These are phyloP conservation scores for Cryptosporidium baileyi DNA, from an alignment of 169 alveolate genomes.

Conservation along the genomic window DNA sequence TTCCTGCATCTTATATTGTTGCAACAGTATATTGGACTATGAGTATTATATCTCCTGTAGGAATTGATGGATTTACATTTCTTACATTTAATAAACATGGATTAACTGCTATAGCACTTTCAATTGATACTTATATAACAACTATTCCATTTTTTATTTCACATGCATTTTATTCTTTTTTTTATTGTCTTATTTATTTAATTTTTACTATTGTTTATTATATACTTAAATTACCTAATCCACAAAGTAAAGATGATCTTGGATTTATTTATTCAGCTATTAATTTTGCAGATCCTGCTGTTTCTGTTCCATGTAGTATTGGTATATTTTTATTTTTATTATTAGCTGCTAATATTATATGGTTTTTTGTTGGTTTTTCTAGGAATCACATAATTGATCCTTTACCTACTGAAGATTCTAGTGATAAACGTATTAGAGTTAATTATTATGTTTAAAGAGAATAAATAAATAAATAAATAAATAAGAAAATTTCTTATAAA, in stretches of 20 bases:
- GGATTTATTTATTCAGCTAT: constrained; percentile 63
- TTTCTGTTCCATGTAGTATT: constrained; percentile 47
- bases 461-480: too few relatives aligned
- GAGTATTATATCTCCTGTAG: constrained; percentile 58
- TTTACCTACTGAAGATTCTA: constrained; percentile 5
- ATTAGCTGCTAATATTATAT: constrained; percentile 17
- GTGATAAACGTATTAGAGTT: constrained; percentile 12
- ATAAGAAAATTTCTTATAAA: background rate
- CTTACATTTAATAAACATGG: constrained; percentile 63
- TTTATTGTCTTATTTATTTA: constrained; percentile 29
- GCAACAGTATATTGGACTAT: constrained; percentile 61
- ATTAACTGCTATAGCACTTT: background rate
- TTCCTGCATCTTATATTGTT: constrained; percentile 62
- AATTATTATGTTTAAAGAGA: background rate
- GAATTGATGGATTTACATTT: constrained; percentile 57
- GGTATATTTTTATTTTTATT: constrained; percentile 36
- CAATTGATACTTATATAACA: constrained; percentile 44
- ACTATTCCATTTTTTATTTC: constrained; percentile 54
- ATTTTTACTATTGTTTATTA: constrained; percentile 42
- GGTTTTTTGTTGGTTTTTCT: constrained; percentile 61
- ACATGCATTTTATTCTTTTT: constrained; percentile 44
- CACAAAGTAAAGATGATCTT: constrained; percentile 44
- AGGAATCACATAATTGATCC: constrained; percentile 61
- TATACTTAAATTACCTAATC: constrained; percentile 44
- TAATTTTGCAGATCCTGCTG: constrained; percentile 65